Evolutionary conservation across 345 rosid species (phyloP), one percentile per base, ranked within the genome.

Genomic region (Rhodamnia argentea): DNA sequence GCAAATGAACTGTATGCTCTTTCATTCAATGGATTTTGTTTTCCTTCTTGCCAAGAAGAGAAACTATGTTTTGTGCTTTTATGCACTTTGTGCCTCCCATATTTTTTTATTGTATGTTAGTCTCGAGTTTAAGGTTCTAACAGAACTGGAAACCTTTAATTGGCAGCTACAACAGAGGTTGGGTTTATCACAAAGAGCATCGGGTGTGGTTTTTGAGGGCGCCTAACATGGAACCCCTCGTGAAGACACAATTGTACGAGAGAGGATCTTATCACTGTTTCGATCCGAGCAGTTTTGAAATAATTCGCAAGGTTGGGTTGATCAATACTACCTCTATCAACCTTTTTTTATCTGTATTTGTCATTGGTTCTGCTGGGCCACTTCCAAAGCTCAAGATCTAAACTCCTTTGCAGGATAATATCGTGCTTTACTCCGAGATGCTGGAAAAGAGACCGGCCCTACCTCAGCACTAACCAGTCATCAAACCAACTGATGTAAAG

Each of bases 111-210:
- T 32, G 78, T 70, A 32, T 18, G 47, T 70, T 37, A 18, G 13
- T 32, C 76, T 32, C 44, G 23, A 27, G 6, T 47, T 50, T 5
- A 24, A 37, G 62, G 54, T 83, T 56, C 54, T 15, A n/a, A 23
- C 54, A 11, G 29, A 47, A 78, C 82, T 5, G 87, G 5, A 52
- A 75, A 22, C 88, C 52, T 87, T 88, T 23, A 32, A 10, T 83
- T 89, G 87, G 89, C 99, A 98, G 99, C 85, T 92, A 92, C 55
- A 94, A 93, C 75, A 92, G 93, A 92, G 94, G 96, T 74, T 98
- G 99, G 99, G 91, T 98, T 88, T 96, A 95, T 89, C 98, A 96
- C 94, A 98, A 95, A 89, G 99, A 96, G 85, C 94, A 86, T 53
- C 92, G 93, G 81, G 42, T 87, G 54, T 98, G 99, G 99, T 93